phyloP scores from a whole-genome alignment of 2,329 filamentous ascomycete genomes.

The Paecilomyces fulvus region DNA sequence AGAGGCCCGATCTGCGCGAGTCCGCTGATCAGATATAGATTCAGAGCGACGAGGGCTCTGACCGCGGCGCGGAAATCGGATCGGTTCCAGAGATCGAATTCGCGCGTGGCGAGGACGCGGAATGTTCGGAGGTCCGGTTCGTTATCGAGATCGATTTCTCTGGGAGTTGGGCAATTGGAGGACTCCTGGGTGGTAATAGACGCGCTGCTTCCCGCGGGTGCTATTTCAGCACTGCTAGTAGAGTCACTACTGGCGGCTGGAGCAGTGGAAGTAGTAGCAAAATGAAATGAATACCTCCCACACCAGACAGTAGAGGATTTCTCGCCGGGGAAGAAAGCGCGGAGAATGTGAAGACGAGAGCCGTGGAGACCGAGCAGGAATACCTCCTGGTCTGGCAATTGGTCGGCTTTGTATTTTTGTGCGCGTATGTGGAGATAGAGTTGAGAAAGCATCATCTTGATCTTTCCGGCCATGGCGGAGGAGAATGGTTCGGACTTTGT shows the following conservation, averaged over 20 bases:
- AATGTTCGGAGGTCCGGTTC: slow-evolving; percentile 12
- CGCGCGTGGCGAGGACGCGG: slow-evolving; percentile 15
- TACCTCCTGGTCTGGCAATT: slow-evolving; percentile 21
- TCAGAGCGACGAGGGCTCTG: slow-evolving; percentile 12
- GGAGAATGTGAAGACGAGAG: slow-evolving; percentile 19
- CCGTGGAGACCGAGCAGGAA: slow-evolving; percentile 21
- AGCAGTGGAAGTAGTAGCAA: slow-evolving; percentile 9
- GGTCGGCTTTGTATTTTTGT: slow-evolving; percentile 12
- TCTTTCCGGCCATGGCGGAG: slow-evolving; percentile 12
- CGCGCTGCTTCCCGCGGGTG: background rate
- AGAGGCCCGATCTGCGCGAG: slow-evolving; percentile 15
- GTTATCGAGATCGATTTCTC: slow-evolving; percentile 3
- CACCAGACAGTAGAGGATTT: slow-evolving; percentile 19
- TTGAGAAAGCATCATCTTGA: slow-evolving; percentile 20
- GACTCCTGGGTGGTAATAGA: background rate
- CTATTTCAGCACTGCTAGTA: background rate
- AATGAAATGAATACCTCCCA: slow-evolving; percentile 8
- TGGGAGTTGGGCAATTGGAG: background rate
- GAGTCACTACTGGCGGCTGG: no score
- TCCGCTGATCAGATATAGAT: slow-evolving; percentile 20
- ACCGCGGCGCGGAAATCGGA: slow-evolving; percentile 13
- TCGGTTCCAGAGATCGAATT: slow-evolving; percentile 19
- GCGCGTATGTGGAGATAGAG: slow-evolving; percentile 11
- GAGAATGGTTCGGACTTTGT: slow-evolving; percentile 7
- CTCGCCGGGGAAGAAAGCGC: slow-evolving; percentile 17